Evolutionary conservation across 192 early-diverging fungal genomes (phyloP).

Genomic region (Coemansia sp.): DNA sequence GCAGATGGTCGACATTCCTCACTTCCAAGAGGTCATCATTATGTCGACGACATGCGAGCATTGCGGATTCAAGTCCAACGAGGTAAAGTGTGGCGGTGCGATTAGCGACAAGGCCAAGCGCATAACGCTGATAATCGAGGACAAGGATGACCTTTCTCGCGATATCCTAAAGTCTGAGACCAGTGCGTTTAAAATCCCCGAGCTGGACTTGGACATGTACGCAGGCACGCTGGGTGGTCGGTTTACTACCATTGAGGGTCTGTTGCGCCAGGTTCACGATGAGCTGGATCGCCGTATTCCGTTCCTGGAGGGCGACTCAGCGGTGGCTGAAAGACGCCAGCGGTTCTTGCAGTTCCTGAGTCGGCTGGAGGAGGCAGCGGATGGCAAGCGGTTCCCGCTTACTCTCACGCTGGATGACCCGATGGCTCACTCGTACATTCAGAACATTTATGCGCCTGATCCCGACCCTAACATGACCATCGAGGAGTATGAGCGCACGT

Average conservation of each 20-base stretch:
- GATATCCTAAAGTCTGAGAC: slow-evolving; percentile 96
- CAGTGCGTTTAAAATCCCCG: slow-evolving; percentile 84
- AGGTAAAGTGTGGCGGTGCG: slow-evolving; percentile 92
- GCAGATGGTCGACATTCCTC: slow-evolving; percentile 88
- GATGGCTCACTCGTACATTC: slow-evolving; percentile 82
- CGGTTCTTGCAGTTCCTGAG: slow-evolving; percentile 68
- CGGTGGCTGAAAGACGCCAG: slow-evolving; percentile 48
- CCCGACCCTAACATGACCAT: slow-evolving; percentile 90
- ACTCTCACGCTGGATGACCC: slow-evolving; percentile 90
- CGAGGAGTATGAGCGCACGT: slow-evolving; percentile 80
- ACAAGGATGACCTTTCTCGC: slow-evolving; percentile 82
- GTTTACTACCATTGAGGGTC: slow-evolving; percentile 94
- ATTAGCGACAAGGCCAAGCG: slow-evolving; percentile 73
- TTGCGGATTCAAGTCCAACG: slow-evolving; percentile 94
- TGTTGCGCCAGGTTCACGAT: slow-evolving; percentile 83
- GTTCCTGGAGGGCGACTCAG: slow-evolving; percentile 73
- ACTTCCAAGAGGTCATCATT: slow-evolving; percentile 94
- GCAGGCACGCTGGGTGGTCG: slow-evolving; percentile 89
- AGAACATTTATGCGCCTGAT: slow-evolving; percentile 93
- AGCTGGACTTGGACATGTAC: slow-evolving; percentile 81
- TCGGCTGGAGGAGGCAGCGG: slow-evolving; percentile 64
- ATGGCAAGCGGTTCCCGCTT: slow-evolving; percentile 55
- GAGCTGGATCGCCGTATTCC: slow-evolving; percentile 69
- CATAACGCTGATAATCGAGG: slow-evolving; percentile 79
- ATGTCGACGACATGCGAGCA: slow-evolving; percentile 89